phyloP scores from a whole-genome alignment of 75 land plant genomes.

The Larix kaempferi region DNA sequence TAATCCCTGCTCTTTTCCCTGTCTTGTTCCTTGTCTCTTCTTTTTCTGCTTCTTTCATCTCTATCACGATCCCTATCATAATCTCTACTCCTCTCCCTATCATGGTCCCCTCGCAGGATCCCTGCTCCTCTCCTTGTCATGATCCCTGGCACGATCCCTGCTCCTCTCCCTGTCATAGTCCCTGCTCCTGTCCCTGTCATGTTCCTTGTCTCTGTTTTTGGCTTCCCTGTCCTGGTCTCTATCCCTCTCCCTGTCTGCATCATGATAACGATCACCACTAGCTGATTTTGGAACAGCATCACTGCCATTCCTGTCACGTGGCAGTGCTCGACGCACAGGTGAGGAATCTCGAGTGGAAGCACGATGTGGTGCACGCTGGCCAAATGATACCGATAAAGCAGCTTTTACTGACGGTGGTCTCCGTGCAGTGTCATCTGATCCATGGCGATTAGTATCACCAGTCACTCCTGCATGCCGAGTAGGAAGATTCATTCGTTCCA shows the following conservation, averaged over 20 bases:
- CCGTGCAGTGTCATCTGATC: conserved; percentile 92
- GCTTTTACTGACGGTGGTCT: conserved; percentile 99
- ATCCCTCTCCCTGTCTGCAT: conserved; percentile 42
- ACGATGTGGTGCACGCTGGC: conserved; percentile 98
- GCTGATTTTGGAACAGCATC: conserved; percentile 52
- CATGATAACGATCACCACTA: conserved; percentile 36
- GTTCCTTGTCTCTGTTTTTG: conserved; percentile 24
- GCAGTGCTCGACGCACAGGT: conserved; percentile 78
- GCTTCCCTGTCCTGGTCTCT: conserved; percentile 30
- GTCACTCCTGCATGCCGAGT: conserved; percentile 74
- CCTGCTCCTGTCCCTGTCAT: conserved; percentile 15
- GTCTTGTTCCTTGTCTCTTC: conserved; percentile 28
- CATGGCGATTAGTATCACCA: conserved; percentile 76
- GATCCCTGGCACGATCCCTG: conserved; percentile 19
- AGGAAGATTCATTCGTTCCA: conserved; percentile 91
- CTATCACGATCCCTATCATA: conserved; percentile 13
- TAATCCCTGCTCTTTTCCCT: conserved; percentile 29
- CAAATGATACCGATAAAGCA: conserved; percentile 96
- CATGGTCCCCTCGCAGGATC: conserved; percentile 16
- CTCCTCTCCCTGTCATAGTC: conserved; percentile 32
- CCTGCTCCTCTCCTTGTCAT: conserved; percentile 28
- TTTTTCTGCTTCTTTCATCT: conserved; percentile 14
- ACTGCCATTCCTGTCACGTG: conserved; percentile 42
- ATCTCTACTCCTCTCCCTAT: conserved; percentile 6
- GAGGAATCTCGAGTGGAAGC: conserved; percentile 98